These are phyloP conservation scores for Exophiala aquamarina DNA, from an alignment of 2,329 filamentous ascomycete genomes.

Conservation along the genomic window DNA sequence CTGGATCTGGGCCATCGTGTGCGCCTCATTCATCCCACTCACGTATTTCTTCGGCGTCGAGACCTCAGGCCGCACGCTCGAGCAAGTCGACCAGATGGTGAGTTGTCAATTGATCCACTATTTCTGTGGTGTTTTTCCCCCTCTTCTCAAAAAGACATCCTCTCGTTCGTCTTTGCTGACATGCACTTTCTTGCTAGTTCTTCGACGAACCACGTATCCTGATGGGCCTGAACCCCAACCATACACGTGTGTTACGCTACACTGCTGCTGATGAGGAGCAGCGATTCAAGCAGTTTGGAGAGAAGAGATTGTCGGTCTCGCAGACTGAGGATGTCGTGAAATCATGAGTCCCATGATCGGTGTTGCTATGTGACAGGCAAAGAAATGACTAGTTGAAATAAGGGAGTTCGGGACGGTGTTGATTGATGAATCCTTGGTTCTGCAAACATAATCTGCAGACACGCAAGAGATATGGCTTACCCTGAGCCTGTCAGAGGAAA, in stretches of 20 bases:
- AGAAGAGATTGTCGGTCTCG: not conserved
- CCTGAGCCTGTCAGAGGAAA: not conserved
- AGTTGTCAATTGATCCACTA: not conserved
- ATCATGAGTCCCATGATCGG: not conserved
- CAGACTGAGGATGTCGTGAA: not conserved
- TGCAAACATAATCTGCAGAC: not conserved
- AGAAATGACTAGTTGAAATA: not conserved
- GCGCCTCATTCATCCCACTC: not conserved
- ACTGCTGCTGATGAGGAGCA: constrained; percentile 1
- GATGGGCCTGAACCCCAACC: constrained; percentile 5
- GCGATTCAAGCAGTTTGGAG: not conserved
- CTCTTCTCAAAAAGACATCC: not conserved
- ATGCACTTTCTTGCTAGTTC: too few species aligned
- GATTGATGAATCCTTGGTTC: too few species aligned
- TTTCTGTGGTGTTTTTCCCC: not conserved
- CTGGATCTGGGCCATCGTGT: constrained; percentile 6
- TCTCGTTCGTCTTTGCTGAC: not conserved
- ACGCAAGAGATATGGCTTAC: not conserved
- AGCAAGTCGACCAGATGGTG: constrained; percentile 6
- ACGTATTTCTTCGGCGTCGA: constrained; percentile 8
- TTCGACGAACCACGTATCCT: constrained; percentile 2
- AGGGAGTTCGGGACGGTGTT: not conserved
- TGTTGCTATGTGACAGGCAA: not conserved
- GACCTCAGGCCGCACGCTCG: not conserved
- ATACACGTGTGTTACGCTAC: not conserved